Percentiles rank a stretch among this genome's conserved stretches.
phyloP scores from a whole-genome alignment of 257 asterid genomes.

The Petunia secreta region DNA sequence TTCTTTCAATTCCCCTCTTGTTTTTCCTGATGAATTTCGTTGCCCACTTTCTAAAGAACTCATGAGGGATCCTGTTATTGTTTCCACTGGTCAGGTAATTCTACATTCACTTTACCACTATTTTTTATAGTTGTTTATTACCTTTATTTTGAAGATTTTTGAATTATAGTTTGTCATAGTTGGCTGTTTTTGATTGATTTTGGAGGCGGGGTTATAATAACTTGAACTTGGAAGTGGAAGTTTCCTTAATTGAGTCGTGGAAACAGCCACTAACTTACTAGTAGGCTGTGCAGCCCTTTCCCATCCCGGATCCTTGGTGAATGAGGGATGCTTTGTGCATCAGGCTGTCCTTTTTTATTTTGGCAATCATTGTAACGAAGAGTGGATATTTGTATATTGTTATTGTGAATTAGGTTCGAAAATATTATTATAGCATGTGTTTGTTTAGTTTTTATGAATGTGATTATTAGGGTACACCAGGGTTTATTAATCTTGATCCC shows the following conservation, averaged over 20 bases:
- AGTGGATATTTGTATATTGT: conserved; percentile 10
- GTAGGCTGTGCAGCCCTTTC: no score
- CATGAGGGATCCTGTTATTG: conserved; percentile 90
- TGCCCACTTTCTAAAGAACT: conserved; percentile 87
- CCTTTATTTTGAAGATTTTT: not conserved
- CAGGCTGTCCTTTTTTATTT: not conserved
- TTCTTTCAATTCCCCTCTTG: conserved; percentile 36
- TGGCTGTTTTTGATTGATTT: not conserved
- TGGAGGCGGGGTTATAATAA: not conserved
- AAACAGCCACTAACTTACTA: no score
- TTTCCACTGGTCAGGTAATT: conserved; percentile 82
- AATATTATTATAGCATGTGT: not conserved
- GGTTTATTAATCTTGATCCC: not conserved
- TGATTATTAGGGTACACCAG: not conserved
- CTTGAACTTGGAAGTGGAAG: conserved; percentile 22
- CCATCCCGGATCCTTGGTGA: no score
- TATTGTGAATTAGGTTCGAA: not conserved
- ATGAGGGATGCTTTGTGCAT: no score
- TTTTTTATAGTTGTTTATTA: not conserved
- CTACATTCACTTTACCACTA: not conserved
- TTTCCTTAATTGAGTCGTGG: not conserved
- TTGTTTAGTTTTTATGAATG: not conserved
- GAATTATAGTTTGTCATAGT: not conserved
- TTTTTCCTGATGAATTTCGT: conserved; percentile 77
- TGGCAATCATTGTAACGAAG: not conserved